A percentile compares a stretch with the other conserved stretches of the same genome.
Evolutionary conservation across 768 basidiomycete species (phyloP).

Genomic region (Leccinum obscurum): DNA sequence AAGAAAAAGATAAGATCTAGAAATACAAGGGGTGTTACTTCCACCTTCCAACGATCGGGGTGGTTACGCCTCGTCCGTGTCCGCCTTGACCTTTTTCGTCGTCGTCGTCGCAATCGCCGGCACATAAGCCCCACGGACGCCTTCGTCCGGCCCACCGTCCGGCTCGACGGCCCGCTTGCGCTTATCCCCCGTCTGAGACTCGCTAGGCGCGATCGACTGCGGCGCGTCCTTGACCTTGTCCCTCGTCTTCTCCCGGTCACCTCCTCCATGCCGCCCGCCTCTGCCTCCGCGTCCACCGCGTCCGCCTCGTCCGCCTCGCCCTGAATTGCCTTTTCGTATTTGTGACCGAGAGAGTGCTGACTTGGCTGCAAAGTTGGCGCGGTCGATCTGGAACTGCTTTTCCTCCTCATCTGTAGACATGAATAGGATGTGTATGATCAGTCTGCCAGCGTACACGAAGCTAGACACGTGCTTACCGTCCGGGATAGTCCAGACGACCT

Average conservation of each 20-base stretch:
- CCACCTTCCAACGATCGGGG: background rate
- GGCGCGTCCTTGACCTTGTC: slow-evolving; percentile 16
- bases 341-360: slow-evolving; percentile 42
- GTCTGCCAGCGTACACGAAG: background rate
- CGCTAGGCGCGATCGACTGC: slow-evolving; percentile 30
- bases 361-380: slow-evolving; percentile 68
- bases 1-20: slow-evolving; percentile 1
- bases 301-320: slow-evolving; percentile 49
- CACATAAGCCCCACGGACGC: slow-evolving; percentile 60
- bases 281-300: slow-evolving; percentile 36
- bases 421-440: background rate
- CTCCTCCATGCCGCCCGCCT: slow-evolving; percentile 27
- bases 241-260: slow-evolving; percentile 22
- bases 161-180: slow-evolving; percentile 76
- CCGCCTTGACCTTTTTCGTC: slow-evolving; percentile 42
- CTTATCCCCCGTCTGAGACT: slow-evolving; percentile 64
- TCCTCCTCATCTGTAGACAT: slow-evolving; percentile 62
- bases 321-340: slow-evolving; percentile 36
- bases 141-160: slow-evolving; percentile 71
- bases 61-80: slow-evolving; percentile 32
- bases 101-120: slow-evolving; percentile 42
- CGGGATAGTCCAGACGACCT: slow-evolving; percentile 63
- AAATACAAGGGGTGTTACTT: slow-evolving; percentile 14
- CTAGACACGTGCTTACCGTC: slow-evolving; percentile 44
- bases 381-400: slow-evolving; percentile 70